Evolutionary conservation across 164 flowering plant genomes (phyloP).

Genomic region (Macadamia integrifolia): DNA sequence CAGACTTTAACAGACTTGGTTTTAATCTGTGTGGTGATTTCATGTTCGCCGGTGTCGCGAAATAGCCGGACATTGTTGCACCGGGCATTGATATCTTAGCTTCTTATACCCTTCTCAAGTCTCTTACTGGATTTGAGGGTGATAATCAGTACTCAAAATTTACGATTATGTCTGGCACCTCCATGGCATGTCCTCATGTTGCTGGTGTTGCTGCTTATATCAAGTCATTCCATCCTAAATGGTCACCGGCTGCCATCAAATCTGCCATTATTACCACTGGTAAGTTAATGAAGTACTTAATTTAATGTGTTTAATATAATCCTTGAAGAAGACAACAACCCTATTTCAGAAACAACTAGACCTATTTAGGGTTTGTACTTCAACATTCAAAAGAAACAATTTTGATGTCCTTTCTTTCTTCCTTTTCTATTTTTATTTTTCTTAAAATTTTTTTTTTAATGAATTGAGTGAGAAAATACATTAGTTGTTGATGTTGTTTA

Average conservation of each 20-base stretch:
- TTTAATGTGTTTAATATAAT: too few relatives aligned
- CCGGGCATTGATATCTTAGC: constrained; percentile 74
- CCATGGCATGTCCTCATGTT: constrained; percentile 71
- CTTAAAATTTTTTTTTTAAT: too few relatives aligned
- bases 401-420: too few relatives aligned
- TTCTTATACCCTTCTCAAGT: constrained; percentile 44
- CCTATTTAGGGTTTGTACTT: too few relatives aligned
- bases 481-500: too few relatives aligned
- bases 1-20: too few relatives aligned
- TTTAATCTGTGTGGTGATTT: too few relatives aligned
- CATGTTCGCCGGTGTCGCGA: not conserved
- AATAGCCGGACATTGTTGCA: constrained; percentile 73
- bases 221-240: constrained; percentile 55
- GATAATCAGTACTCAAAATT: constrained; percentile 49
- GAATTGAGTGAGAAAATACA: too few relatives aligned
- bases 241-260: constrained; percentile 68
- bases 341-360: too few relatives aligned
- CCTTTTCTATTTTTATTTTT: too few relatives aligned
- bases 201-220: constrained; percentile 54
- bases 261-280: constrained; percentile 54
- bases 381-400: too few relatives aligned
- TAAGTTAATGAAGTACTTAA: not conserved
- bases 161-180: constrained; percentile 63
- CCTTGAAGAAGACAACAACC: too few relatives aligned
- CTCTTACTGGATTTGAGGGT: constrained; percentile 51